A percentile compares a stretch with the other conserved stretches of the same genome.
phyloP scores from a whole-genome alignment of 2,329 filamentous ascomycete species.

The Thielaviopsis musarum region DNA sequence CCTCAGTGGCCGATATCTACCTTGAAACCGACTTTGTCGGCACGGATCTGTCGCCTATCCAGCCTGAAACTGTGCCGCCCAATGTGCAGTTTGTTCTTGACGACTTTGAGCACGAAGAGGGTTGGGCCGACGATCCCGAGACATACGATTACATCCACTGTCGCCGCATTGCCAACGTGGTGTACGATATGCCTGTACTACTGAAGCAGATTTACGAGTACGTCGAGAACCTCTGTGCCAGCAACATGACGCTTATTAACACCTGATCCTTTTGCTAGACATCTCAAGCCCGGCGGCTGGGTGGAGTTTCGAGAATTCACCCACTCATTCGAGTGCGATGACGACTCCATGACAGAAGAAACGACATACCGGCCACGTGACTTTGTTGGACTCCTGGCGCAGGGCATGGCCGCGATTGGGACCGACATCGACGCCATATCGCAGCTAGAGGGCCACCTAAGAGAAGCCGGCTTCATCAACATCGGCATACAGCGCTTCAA shows the following conservation, averaged over 20 bases:
- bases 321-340: slow-evolving; percentile 26
- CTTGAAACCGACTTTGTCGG: slow-evolving; percentile 28
- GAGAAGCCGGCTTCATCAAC: slow-evolving; percentile 25
- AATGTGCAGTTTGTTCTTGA: slow-evolving; percentile 36
- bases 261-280: slow-evolving; percentile 18
- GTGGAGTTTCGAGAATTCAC: slow-evolving; percentile 33
- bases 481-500: slow-evolving; percentile 27
- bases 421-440: slow-evolving; percentile 26
- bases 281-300: slow-evolving; percentile 34
- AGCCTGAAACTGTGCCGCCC: slow-evolving; percentile 32
- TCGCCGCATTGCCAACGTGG: slow-evolving; percentile 28
- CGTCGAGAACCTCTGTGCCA: slow-evolving; percentile 12
- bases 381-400: slow-evolving; percentile 25
- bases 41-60: slow-evolving; percentile 35
- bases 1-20: slow-evolving; percentile 30
- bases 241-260: background rate
- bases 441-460: slow-evolving; percentile 21
- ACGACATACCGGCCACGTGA: slow-evolving; percentile 30
- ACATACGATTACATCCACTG: slow-evolving; percentile 33
- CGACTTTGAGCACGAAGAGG: slow-evolving; percentile 33
- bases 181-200: slow-evolving; percentile 25
- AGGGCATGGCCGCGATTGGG: slow-evolving; percentile 25
- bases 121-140: slow-evolving; percentile 30
- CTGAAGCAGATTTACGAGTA: slow-evolving; percentile 28
- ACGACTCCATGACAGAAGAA: slow-evolving; percentile 23